phyloP scores from a whole-genome alignment of 1,284 basidiomycete genomes.

The Phlebopus sp. region DNA sequence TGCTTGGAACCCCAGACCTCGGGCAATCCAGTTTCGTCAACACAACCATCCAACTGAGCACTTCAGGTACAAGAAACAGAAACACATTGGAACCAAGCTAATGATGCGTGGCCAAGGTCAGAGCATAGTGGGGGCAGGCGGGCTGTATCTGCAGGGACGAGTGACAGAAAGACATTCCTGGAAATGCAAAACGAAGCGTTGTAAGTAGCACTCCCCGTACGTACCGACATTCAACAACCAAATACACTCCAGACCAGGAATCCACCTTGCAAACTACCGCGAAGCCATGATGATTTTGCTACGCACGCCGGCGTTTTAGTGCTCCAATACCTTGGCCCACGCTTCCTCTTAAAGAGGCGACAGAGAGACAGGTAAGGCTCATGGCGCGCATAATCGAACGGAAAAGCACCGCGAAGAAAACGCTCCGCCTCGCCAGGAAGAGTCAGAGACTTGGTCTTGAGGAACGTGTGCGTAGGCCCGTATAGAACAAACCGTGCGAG shows the following conservation, averaged over 20 bases:
- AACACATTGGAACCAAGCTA: conserved; percentile 18
- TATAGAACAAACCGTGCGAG: conserved; percentile 11
- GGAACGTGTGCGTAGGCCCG: conserved; percentile 29
- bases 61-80: conserved; percentile 17
- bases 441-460: conserved; percentile 23
- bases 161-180: conserved; percentile 10
- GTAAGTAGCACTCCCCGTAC: conserved; percentile 25
- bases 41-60: conserved; percentile 1
- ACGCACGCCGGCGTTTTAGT: conserved; percentile 25
- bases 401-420: conserved; percentile 29
- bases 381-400: conserved; percentile 30
- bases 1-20: conserved; percentile 1
- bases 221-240: conserved; percentile 28
- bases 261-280: conserved; percentile 29
- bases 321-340: conserved; percentile 15
- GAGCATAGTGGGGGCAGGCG: conserved; percentile 25
- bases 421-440: conserved; percentile 11
- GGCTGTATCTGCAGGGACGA: conserved; percentile 20
- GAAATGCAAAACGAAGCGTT: conserved; percentile 10
- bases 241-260: conserved; percentile 14
- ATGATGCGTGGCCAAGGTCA: conserved; percentile 14
- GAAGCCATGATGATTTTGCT: conserved; percentile 35
- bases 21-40: conserved; percentile 3
- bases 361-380: conserved; percentile 18
- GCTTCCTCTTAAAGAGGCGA: conserved; percentile 5